Conservation (phyloP, 495 filamentous ascomycete genomes). For the Tuber indicum region DNA sequence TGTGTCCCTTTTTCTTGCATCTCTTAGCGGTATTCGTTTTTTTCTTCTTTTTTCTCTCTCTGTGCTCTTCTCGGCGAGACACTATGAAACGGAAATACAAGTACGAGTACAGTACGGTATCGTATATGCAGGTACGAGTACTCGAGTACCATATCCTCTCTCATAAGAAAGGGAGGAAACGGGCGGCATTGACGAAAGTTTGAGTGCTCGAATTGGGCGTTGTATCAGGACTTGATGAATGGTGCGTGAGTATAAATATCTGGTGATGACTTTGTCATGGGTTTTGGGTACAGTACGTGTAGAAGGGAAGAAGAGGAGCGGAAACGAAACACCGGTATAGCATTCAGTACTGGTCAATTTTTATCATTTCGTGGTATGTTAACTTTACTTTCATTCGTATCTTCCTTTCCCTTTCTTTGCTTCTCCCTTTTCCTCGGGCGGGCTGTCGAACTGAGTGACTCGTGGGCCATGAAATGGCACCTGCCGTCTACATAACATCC, state of each 20-base stretch:
- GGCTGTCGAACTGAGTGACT: background rate
- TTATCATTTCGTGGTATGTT: background rate
- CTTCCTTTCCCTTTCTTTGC: background rate
- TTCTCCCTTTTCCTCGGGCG: background rate
- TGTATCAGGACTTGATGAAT: background rate
- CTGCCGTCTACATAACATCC: background rate
- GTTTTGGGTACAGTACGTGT: background rate
- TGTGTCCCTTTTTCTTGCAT: background rate
- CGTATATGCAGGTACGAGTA: background rate
- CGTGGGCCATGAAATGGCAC: background rate
- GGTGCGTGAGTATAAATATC: background rate
- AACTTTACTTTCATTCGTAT: slow-evolving; percentile 4
- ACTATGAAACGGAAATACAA: background rate
- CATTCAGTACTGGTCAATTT: background rate
- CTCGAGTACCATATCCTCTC: background rate
- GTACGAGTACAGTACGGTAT: no score
- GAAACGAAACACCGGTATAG: background rate
- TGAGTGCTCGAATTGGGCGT: background rate
- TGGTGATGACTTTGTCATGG: background rate
- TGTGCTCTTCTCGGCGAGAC: background rate
- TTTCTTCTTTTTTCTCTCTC: background rate
- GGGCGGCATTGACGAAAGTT: background rate
- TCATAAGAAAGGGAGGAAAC: background rate
- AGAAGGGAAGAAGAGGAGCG: background rate
- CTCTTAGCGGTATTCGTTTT: background rate